Base-by-base conservation (phyloP, 139 green algal genomes). In the Marvania coccoides region DNA sequence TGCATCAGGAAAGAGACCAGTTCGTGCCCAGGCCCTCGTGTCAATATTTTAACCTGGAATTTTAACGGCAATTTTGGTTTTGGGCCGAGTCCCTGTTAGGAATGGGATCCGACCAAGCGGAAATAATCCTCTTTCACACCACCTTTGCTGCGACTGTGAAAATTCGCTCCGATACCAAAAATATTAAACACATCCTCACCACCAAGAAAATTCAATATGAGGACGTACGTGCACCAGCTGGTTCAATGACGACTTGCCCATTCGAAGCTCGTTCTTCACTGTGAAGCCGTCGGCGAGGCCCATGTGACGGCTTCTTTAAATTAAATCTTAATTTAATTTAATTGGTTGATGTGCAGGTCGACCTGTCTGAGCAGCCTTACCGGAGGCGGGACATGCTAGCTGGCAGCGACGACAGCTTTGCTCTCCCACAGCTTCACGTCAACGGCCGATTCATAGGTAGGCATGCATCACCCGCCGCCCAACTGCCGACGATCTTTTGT, bases 351-450 rank as follows among this genome's bases (percentile, higher is more conserved):
- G n/a, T 40, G 5, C 79, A 88, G 82, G 70, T 89, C 0, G 83
- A 89, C 42, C 63, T 89, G 4, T 58, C 83, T 9, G 42, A 47
- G 28, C 46, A 70, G 5, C 72, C 75, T 1, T 15, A 65, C 2
- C 47, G 65, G 0, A 58, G 83, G 5, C 30, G 37, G 23, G 65
- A 69, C 26, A 88, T 88, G 81, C 46, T 82, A 6, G 38, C 31
- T 4, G 65, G 40, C 31, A 84, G 74, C 56, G 53, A 75, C 31
- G 60, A 61, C 23, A n/a, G 53, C 15, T 45, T 7, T 0, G 55
- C 26, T 6, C 60, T 89, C 9, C 83, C 83, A 30, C 83, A 89
- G 61, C 40, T 89, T 51, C 83, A 89, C 72, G 69, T 84, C 26
- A 72, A 84, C 54, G 75, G 72, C 53, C 67, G 70, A 46, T 67